A percentile compares a stretch with the other conserved stretches of the same genome.
Evolutionary conservation across 2,329 filamentous ascomycete species (phyloP).

Genomic region (Cladophialophora psammophila): DNA sequence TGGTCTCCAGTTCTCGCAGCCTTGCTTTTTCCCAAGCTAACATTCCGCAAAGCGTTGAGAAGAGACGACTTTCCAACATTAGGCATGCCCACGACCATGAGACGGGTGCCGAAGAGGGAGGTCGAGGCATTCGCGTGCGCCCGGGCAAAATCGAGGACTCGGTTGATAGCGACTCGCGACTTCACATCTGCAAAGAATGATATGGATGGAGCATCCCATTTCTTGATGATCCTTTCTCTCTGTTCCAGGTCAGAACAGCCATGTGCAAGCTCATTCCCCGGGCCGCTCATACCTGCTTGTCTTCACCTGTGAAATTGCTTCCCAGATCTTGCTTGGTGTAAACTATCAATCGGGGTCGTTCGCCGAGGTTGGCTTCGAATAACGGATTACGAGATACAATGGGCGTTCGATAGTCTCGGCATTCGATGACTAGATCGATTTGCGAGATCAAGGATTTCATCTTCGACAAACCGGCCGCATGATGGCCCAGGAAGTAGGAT

Average conservation of each 20-base stretch:
- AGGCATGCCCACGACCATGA: conserved; percentile 94
- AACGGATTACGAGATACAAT: conserved; percentile 88
- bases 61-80: conserved; percentile 96
- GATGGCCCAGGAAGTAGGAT: conserved; percentile 95
- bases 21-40: conserved; percentile 71
- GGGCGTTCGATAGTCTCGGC: conserved; percentile 89
- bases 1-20: conserved; percentile 83
- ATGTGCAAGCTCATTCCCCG: not conserved
- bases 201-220: conserved; percentile 61
- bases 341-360: conserved; percentile 77
- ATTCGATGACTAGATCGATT: conserved; percentile 90
- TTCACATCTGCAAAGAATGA: conserved; percentile 63
- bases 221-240: conserved; percentile 60
- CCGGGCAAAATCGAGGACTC: conserved; percentile 61
- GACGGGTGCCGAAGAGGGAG: conserved; percentile 76
- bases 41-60: conserved; percentile 81
- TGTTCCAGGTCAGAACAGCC: conserved; percentile 37
- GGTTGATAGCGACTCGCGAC: conserved; percentile 54
- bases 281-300: conserved; percentile 39
- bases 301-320: conserved; percentile 50
- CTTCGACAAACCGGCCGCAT: conserved; percentile 78
- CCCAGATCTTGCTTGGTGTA: conserved; percentile 91
- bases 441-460: conserved; percentile 82
- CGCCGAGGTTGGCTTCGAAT: conserved; percentile 79
- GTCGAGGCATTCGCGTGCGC: conserved; percentile 58